Evolutionary conservation across 169 alveolate genomes (phyloP).

Genomic region (Eimeria praecox): DNA sequence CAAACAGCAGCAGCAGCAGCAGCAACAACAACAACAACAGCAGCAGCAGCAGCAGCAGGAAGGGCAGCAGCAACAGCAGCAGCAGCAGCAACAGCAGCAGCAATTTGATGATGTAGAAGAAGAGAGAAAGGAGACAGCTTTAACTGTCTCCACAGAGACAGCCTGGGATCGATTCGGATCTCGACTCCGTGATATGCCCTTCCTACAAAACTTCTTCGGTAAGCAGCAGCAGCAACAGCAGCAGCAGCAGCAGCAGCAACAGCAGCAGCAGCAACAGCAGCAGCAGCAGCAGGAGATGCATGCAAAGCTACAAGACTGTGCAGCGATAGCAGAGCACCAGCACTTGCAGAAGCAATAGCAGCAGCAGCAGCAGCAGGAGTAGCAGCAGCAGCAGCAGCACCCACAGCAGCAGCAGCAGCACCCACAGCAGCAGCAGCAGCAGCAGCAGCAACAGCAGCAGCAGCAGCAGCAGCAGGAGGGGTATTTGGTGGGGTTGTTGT

Average conservation of each 20-base stretch:
- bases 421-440: constrained; percentile 13
- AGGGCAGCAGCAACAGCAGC: constrained; percentile 51
- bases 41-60: constrained; percentile 35
- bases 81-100: constrained; percentile 55
- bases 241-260: constrained; percentile 25
- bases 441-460: constrained; percentile 20
- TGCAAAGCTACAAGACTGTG: too few relatives aligned
- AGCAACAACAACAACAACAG: constrained; percentile 36
- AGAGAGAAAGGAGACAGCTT: constrained; percentile 77
- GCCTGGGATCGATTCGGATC: constrained; percentile 89
- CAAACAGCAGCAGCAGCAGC: constrained; percentile 79
- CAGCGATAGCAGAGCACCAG: background rate
- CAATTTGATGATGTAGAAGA: constrained; percentile 20
- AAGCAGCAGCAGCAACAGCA: constrained; percentile 46
- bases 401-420: background rate
- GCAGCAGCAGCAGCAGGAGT: constrained; percentile 7
- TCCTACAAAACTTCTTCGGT: constrained; percentile 91
- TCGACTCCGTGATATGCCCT: constrained; percentile 93
- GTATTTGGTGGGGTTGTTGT: background rate
- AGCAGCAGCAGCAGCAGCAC: constrained; percentile 52
- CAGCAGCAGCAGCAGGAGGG: constrained; percentile 26
- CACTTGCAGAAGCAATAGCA: background rate
- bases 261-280: background rate
- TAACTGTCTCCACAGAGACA: constrained; percentile 85
- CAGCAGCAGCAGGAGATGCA: constrained; percentile 40